Base-by-base conservation (phyloP, 1,139 yeast species). In the Sugiyamaella grinbergsii region DNA sequence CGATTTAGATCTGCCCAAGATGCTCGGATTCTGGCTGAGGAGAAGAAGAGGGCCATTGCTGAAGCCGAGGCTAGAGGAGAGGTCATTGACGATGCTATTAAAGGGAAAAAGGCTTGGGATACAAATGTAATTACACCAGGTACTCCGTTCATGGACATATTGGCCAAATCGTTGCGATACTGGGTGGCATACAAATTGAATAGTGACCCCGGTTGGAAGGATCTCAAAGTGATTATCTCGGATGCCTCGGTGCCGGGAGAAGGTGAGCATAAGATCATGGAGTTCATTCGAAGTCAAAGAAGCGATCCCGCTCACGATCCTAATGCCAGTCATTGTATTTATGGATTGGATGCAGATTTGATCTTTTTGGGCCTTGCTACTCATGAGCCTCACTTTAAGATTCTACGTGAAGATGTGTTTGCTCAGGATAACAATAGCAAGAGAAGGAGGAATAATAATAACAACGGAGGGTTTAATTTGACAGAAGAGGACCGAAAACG, bases 221-320 rank as follows among this genome's bases (percentile, higher is more conserved):
- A 83, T 55, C 75, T 89, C 58, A 81, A 90, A 59, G 83, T 94
- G 51, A 80, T 94, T 34, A 81, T 94, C 56, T 86, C 95, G 51
- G 99, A 96, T 49, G 97, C 95, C 58, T 93, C 93, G 59, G 98
- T 90, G n/a, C 99, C 99, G 2, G 99, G 99, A 58, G 98, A 94
- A 76, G 99, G 99, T 67, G 98, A 94, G 72, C 98, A 93, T 72
- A 93, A 93, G 68, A 89, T 93, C 61, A 93, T 93, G 98, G 89
- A 88, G 62, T 94, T 83, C 64, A 89, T 94, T 57, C 80, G 98
- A 69, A 77, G 83, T 42, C 85, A 85, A 69, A 82, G 95, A 60
- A 78, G 87, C 11, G 87, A 83, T 59, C 80, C 83, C 0, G 78
- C 77, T 45, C 87, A 89, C 63, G 80, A 91, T 65, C 86, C 95